These are phyloP conservation scores for Fusarium graminum DNA, from an alignment of 2,329 filamentous ascomycete genomes.

Conservation along the genomic window DNA sequence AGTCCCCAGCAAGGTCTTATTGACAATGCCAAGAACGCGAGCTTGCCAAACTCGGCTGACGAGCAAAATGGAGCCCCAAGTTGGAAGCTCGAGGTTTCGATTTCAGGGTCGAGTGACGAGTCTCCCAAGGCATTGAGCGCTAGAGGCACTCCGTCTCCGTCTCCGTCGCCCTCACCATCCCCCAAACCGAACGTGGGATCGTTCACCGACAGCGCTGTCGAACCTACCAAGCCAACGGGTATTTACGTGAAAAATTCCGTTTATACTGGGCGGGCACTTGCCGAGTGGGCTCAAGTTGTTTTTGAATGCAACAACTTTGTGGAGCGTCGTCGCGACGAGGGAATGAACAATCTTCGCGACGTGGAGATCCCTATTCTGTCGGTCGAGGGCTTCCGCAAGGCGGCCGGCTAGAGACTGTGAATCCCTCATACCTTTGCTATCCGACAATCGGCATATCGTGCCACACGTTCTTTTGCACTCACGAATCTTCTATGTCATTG, in stretches of 20 bases:
- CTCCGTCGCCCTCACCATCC: conserved; percentile 23
- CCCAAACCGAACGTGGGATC: conserved; percentile 46
- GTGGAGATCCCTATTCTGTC: conserved; percentile 69
- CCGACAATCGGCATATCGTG: conserved; percentile 6
- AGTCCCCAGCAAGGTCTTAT: conserved; percentile 61
- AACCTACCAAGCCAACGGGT: conserved; percentile 62
- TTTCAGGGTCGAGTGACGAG: conserved; percentile 39
- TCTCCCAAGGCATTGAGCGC: conserved; percentile 14
- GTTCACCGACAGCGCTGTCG: conserved; percentile 51
- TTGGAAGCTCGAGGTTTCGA: conserved; percentile 40
- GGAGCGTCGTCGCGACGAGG: conserved; percentile 80
- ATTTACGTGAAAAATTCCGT: conserved; percentile 62
- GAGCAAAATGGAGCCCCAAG: conserved; percentile 39
- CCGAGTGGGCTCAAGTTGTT: conserved; percentile 82
- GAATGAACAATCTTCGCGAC: conserved; percentile 72
- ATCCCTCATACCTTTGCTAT: conserved; percentile 10
- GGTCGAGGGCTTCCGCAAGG: conserved; percentile 59
- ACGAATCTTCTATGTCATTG: conserved; percentile 24
- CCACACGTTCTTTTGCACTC: conserved; percentile 15
- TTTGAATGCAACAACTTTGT: conserved; percentile 86
- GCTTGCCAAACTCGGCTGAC: conserved; percentile 52
- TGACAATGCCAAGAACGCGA: conserved; percentile 65
- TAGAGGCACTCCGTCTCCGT: conserved; percentile 25
- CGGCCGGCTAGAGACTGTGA: conserved; percentile 47
- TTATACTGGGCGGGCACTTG: conserved; percentile 79